Evolutionary conservation across 225 moss, liverwort and hornwort genomes (phyloP), one percentile per base, ranked within the genome.

Genomic region (Straminergon stramineum): DNA sequence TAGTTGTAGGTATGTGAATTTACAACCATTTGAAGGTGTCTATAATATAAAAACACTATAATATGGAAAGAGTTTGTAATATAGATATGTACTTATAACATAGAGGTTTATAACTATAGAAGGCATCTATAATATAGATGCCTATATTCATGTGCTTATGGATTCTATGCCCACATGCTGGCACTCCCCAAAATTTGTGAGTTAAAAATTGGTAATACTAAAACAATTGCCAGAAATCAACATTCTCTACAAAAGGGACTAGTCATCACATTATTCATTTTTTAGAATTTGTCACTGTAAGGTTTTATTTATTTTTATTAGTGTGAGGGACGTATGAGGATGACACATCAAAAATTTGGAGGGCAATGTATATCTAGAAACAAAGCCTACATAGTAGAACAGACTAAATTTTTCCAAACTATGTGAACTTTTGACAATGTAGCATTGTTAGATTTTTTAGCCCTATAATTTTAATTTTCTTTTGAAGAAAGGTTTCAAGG

Each of bases 401-500:
- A n/a, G n/a, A n/a, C 1, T 22, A n/a, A 22, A 7, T 22, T 13
- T 69, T 69, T 13, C 4, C 22, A 68, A 4, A 4, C 11, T n/a
- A 10, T 6, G 11, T 2, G 1, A 68, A n/a, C 22, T 12, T 68
- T 68, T 68, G 12, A n/a, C 22, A n/a, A n/a, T 11, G 2, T 12
- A 20, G 13, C 1, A 0, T 14, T 70, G 24, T 70, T 2, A 70
- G 1, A 4, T 0, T 39, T 39, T 24, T 39, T 0, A 23, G 4
- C 2, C 11, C 13, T 9, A 13, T 23, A 60, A 23, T 22, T 58
- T 22, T n/a, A 13, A n/a, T n/a, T 69, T 13, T 0, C 35, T 35
- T 35, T 67, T 11, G 0, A 39, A 69, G 5, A 39, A 39, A 39
- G 7, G 4, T 24, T 70, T 0, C 48, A 13, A 24, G 1, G 15